Evolutionary conservation across 2,329 filamentous ascomycete genomes (phyloP), one percentile per base, ranked within the genome.

Genomic region (Penicillium sp.): DNA sequence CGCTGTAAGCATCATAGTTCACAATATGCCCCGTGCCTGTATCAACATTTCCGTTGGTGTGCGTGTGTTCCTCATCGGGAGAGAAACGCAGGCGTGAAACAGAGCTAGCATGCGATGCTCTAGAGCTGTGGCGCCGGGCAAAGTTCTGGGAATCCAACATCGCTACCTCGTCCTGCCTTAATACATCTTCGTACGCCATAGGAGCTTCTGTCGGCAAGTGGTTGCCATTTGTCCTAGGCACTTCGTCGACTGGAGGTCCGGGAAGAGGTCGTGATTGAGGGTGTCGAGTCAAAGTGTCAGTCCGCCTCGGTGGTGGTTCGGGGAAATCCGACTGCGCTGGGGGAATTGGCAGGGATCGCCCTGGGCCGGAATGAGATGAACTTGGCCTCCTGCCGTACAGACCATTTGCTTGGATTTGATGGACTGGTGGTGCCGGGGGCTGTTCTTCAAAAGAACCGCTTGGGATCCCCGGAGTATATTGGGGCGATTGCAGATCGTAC

Each of bases 211-310:
- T 19, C 1, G 30, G 46, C 57, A 43, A 32, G 8, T 5, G 16
- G 18, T 36, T 41, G 9, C 59, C 50, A 64, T 65, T 60, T 8
- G 61, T 55, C 40, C 64, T 64, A 4, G 47, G 5, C 23, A 23
- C 23, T 19, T 79, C 77, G 29, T 80, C 79, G 36, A 74, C 63
- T 1, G 83, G 82, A 9, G 80, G 79, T 0, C 81, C 81, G 2
- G 84, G 84, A n/a, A 85, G 73, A 32, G 84, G 83, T 23, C 84
- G 75, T 8, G 80, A 70, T 44, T 82, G 79, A 7, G 81, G 82
- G 67, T 86, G 82, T 50, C 82, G 78, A 19, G 77, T 79, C 7
- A 80, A 63, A 0, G 82, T 83, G 58, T 80, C 77, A 2, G 76
- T 78, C 59, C 80, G 75, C 51, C 79, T 75, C 14, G 79, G 79